Conservation (phyloP, 768 basidiomycete genomes). For the Pulveroboletus sp. region DNA sequence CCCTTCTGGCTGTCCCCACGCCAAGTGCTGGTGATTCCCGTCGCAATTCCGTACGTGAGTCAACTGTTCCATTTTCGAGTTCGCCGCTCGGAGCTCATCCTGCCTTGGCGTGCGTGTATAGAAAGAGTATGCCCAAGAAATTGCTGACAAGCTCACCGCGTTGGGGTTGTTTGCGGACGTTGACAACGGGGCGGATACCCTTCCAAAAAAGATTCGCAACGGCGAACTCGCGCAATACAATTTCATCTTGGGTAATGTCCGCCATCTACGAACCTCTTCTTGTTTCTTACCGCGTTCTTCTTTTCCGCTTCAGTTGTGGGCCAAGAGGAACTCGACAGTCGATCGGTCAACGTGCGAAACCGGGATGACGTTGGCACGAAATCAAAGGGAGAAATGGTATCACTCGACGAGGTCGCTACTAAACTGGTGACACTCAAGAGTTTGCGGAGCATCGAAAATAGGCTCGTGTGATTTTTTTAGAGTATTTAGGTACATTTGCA, state of each 20-base stretch:
- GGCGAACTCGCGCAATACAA: constrained; percentile 98
- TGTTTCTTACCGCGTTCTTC: not conserved
- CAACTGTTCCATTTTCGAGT: not conserved
- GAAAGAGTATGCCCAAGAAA: constrained; percentile 88
- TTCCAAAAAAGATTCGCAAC: constrained; percentile 96
- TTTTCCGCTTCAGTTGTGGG: constrained; percentile 70
- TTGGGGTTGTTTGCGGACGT: constrained; percentile 86
- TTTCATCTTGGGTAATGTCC: constrained; percentile 81
- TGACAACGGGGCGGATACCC: constrained; percentile 87
- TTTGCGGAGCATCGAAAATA: constrained; percentile 49
- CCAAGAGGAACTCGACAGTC: constrained; percentile 80
- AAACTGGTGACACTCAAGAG: constrained; percentile 74
- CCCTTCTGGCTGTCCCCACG: constrained; percentile 99
- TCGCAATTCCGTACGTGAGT: constrained; percentile 84
- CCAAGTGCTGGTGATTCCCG: constrained; percentile 91
- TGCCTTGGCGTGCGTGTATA: constrained; percentile 28
- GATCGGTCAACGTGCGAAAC: constrained; percentile 93
- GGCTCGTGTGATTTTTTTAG: constrained; percentile 35
- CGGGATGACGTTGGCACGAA: constrained; percentile 91
- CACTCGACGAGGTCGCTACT: constrained; percentile 64
- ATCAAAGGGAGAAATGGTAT: constrained; percentile 67
- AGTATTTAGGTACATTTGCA: constrained; percentile 4
- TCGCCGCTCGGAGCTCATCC: not conserved
- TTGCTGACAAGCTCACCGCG: constrained; percentile 61
- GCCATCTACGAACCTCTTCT: no score